phyloP scores from a whole-genome alignment of 2,329 filamentous ascomycete species.

The Aspergillus tamarii region DNA sequence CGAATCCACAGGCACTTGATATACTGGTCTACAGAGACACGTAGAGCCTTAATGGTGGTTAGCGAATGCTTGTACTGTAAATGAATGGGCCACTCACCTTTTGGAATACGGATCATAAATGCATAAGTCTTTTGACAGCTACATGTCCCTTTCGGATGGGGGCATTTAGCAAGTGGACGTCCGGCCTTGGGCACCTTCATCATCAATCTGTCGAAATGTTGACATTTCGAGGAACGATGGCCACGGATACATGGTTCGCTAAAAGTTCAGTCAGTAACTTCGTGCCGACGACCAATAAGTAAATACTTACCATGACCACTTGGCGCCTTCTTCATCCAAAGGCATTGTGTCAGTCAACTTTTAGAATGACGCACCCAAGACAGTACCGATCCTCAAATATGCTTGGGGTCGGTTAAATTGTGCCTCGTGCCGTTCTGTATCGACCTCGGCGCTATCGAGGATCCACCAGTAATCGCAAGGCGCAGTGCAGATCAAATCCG shows the following conservation, averaged over 20 bases:
- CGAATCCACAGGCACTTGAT: slow-evolving; percentile 37
- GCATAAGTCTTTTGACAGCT: slow-evolving; percentile 46
- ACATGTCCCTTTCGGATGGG: slow-evolving; percentile 48
- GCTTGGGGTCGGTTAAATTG: neutral
- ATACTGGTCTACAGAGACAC: slow-evolving; percentile 47
- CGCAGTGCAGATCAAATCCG: neutral
- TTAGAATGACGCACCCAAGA: neutral
- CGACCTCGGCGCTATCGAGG: neutral
- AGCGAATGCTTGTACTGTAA: slow-evolving; percentile 1
- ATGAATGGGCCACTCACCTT: slow-evolving; percentile 35
- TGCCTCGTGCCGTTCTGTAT: neutral
- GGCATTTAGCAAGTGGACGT: slow-evolving; percentile 51
- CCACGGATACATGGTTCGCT: slow-evolving; percentile 54
- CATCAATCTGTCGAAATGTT: slow-evolving; percentile 53
- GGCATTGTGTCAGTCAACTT: slow-evolving; percentile 38
- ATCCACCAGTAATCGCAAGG: neutral
- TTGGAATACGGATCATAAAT: slow-evolving; percentile 50
- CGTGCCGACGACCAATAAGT: neutral
- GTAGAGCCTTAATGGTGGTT: slow-evolving; percentile 36
- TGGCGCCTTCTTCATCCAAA: slow-evolving; percentile 47
- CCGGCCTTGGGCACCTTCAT: slow-evolving; percentile 55
- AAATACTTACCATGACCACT: slow-evolving; percentile 50
- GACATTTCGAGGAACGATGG: slow-evolving; percentile 54
- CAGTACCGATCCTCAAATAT: neutral
- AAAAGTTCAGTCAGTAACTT: neutral